Conservation (phyloP, 1,139 yeast species). For the Suhomyces bokatorum region DNA sequence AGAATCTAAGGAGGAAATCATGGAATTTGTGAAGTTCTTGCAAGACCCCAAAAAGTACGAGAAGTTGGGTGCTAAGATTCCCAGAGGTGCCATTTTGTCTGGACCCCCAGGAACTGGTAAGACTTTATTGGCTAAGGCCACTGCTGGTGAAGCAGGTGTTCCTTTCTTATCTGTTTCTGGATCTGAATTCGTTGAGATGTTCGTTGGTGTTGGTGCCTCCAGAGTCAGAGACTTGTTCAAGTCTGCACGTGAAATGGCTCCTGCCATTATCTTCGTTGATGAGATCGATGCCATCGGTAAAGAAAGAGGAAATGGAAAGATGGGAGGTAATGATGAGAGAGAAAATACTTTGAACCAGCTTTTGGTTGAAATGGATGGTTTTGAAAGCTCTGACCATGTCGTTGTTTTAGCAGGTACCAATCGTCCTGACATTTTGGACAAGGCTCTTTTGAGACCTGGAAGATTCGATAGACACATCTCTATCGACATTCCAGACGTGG, state of each 20-base stretch:
- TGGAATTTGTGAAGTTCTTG: constrained; percentile 94
- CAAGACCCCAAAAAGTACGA: constrained; percentile 89
- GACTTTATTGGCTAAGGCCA: constrained; percentile 94
- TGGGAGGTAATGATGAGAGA: constrained; percentile 93
- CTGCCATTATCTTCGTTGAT: constrained; percentile 90
- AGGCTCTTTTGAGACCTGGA: constrained; percentile 94
- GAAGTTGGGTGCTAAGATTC: constrained; percentile 91
- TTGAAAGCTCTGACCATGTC: constrained; percentile 84
- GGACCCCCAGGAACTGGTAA: constrained; percentile 99
- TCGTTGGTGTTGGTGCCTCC: constrained; percentile 99
- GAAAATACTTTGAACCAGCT: constrained; percentile 95
- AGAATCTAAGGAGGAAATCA: constrained; percentile 96
- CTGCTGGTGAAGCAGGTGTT: constrained; percentile 98
- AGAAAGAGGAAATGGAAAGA: constrained; percentile 81
- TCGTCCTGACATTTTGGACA: constrained; percentile 89
- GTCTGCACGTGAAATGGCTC: constrained; percentile 91
- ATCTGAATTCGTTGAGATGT: constrained; percentile 97
- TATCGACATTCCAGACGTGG: constrained; percentile 89
- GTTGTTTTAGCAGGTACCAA: constrained; percentile 98
- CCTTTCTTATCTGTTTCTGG: constrained; percentile 95
- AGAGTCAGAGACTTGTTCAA: constrained; percentile 93
- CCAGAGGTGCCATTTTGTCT: constrained; percentile 94
- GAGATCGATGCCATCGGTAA: constrained; percentile 99
- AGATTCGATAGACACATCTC: constrained; percentile 93
- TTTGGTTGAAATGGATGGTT: constrained; percentile 97